Evolutionary conservation across 805 yeast genomes (phyloP), one percentile per base, ranked within the genome.

Genomic region (Teunomyces stri): DNA sequence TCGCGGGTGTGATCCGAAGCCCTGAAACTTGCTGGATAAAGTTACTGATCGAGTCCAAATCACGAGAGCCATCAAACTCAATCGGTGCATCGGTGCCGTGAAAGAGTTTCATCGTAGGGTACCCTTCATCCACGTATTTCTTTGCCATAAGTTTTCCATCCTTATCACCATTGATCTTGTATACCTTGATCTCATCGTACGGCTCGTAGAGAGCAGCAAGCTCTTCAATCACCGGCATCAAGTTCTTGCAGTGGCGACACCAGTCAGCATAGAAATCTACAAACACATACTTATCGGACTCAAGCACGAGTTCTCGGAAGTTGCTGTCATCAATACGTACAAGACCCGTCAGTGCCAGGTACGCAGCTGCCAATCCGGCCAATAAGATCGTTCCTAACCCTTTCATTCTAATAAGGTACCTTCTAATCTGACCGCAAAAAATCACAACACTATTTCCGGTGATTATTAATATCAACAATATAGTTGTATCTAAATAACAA

Each of bases 181-280:
- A 72, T 38, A 81, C 67, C 53, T 77, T 79, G 21, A 81, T 62
- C 16, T 65, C 62, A 13, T 72, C 74, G 37, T 54, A 51, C 6
- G 45, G 54, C 16, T 55, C 61, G 45, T 66, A 73, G 18, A 56
- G 30, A 1, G 63, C 68, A 1, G 68, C 68, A 10, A 73, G 55
- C 55, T 65, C 56, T 44, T 59, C 71, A 56, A 61, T 57, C 1
- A 54, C 55, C 5, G 89, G 89, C 60, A 70, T 72, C 57, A 84
- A 59, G 31, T 68, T 70, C 59, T 78, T 79, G 60, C 90, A 84
- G 61, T 84, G 89, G 31, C 81, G 68, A 62, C 90, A 84, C 90
- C 90, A 84, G 45, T 79, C 81, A 7, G 90, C 87, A 56, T 77
- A 83, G 54, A 78, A 76, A 60, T 74, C 67, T 54, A 75, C 70